Conservation (phyloP, 495 filamentous ascomycete genomes). For the Hyaloscypha variabilis region DNA sequence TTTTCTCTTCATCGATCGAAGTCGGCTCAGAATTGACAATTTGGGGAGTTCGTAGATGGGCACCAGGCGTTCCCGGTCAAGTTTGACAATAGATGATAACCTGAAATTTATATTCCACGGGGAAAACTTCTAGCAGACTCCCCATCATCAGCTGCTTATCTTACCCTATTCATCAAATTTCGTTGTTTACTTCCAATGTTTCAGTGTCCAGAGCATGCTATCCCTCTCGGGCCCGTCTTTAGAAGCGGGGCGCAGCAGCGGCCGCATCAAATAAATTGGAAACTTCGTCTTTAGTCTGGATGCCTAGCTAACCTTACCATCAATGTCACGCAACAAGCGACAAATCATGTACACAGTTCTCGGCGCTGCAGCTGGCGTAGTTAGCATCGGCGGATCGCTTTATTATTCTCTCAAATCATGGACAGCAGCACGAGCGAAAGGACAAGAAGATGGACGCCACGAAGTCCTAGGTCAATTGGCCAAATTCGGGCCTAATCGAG, state of each 20-base stretch:
- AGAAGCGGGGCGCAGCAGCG: not conserved
- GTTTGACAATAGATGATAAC: too few species aligned
- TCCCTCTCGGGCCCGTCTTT: not conserved
- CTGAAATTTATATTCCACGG: too few species aligned
- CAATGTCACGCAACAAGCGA: not conserved
- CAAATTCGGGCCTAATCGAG: not conserved
- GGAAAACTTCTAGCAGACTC: too few species aligned
- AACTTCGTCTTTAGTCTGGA: not conserved
- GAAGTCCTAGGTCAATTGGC: not conserved
- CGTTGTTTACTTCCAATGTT: too few species aligned
- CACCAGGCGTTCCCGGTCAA: too few species aligned
- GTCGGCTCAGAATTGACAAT: too few species aligned
- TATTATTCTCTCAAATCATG: not conserved
- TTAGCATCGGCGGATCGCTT: not conserved
- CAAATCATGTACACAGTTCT: not conserved
- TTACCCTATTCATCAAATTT: not conserved
- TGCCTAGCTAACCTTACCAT: too few species aligned
- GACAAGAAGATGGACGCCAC: not conserved
- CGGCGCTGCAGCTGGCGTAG: not conserved
- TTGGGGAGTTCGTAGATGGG: too few species aligned
- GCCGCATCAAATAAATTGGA: not conserved
- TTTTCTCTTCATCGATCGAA: too few species aligned
- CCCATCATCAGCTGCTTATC: too few species aligned
- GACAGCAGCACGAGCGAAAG: not conserved
- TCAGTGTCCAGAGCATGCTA: too few species aligned